Percentiles rank a stretch among this genome's conserved stretches.
These are phyloP conservation scores for Pleurotus citrinopileatus DNA, from an alignment of 768 basidiomycete species.

Conservation along the genomic window DNA sequence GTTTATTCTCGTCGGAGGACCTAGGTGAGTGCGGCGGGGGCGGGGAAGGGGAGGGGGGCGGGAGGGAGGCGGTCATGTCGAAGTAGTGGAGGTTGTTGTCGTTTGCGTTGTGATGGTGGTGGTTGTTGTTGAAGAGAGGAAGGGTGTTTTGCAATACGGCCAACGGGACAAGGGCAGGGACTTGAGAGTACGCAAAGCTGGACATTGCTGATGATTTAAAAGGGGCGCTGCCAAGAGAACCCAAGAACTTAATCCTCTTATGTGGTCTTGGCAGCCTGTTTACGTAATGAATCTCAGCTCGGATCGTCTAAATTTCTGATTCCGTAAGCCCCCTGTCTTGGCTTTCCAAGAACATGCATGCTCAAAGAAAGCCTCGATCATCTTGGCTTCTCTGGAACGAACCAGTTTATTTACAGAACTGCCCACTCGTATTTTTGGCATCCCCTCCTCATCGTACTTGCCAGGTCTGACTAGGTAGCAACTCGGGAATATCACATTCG, in stretches of 20 bases:
- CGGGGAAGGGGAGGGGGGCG: conserved; percentile 18
- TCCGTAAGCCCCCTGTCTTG: conserved; percentile 3
- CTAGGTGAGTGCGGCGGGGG: conserved; percentile 15
- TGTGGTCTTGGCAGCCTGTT: not conserved
- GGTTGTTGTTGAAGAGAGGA: conserved; percentile 13
- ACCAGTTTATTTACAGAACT: no score
- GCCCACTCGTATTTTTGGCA: no score
- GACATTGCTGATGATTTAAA: conserved; percentile 32
- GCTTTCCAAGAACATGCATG: not conserved
- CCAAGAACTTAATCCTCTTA: conserved; percentile 1
- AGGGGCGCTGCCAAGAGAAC: conserved; percentile 14
- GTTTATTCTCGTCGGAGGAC: not conserved
- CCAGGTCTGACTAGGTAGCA: no score
- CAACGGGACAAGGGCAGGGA: conserved; percentile 19
- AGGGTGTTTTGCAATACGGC: conserved; percentile 16
- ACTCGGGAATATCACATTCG: no score
- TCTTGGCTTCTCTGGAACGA: no score
- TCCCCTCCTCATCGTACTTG: no score
- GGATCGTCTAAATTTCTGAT: not conserved
- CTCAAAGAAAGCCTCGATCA: no score
- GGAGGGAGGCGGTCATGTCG: conserved; percentile 26
- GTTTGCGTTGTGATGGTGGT: no score
- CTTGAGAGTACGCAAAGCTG: conserved; percentile 23
- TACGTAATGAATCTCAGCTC: conserved; percentile 1
- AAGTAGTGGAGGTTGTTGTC: conserved; percentile 14